Conservation (phyloP, 139 green algal species). For the Pleodorina starrii region DNA sequence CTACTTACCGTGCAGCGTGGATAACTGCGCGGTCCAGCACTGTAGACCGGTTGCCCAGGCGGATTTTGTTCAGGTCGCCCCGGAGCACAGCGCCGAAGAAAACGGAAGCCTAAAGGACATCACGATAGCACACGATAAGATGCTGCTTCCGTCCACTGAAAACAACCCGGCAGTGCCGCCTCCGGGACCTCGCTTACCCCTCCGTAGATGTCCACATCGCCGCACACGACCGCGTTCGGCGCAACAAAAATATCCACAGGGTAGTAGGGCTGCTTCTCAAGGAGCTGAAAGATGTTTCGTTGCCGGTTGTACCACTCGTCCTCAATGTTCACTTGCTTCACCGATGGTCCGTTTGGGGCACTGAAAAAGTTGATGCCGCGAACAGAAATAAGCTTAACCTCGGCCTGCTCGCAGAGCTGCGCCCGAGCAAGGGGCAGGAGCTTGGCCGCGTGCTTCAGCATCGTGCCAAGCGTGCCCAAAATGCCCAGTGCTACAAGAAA, state of each 20-base stretch:
- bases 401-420: constrained; percentile 6
- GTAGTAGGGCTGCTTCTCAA: constrained; percentile 76
- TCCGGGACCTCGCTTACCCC: constrained; percentile 61
- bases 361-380: constrained; percentile 54
- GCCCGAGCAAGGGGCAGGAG: constrained; percentile 3
- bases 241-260: constrained; percentile 85
- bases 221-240: constrained; percentile 87
- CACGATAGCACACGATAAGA: neutral
- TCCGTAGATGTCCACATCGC: constrained; percentile 91
- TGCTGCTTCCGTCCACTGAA: neutral
- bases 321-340: constrained; percentile 65
- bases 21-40: constrained; percentile 89
- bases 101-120: constrained; percentile 77
- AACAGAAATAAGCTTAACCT: neutral
- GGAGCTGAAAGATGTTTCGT: constrained; percentile 79
- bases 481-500: no score
- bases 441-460: constrained; percentile 35
- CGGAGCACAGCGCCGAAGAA: constrained; percentile 90
- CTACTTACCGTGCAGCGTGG: constrained; percentile 85
- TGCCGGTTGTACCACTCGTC: constrained; percentile 85
- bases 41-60: constrained; percentile 76
- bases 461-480: constrained; percentile 20
- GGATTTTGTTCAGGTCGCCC: constrained; percentile 91
- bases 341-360: constrained; percentile 58
- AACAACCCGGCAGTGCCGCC: neutral